Conservation (phyloP, 2,329 filamentous ascomycete species). For the Blastomyces emzantsi region DNA sequence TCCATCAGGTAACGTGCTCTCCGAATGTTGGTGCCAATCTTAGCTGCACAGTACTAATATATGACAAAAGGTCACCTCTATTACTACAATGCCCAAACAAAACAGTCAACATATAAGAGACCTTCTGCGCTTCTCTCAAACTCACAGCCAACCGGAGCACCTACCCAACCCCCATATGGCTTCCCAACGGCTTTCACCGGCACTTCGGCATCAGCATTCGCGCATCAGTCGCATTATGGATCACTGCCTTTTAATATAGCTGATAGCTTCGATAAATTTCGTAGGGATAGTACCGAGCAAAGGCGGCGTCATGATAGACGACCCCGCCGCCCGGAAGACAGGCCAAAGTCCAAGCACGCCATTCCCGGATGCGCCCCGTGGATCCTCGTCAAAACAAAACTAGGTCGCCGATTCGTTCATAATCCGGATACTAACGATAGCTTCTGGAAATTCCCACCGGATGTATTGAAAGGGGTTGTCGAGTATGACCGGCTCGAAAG, state of each 20-base stretch:
- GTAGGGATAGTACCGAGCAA: slow-evolving; percentile 42
- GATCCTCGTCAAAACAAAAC: slow-evolving; percentile 87
- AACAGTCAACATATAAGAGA: slow-evolving; percentile 77
- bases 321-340: slow-evolving; percentile 63
- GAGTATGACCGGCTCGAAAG: slow-evolving; percentile 65
- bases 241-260: slow-evolving; percentile 21
- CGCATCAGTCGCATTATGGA: slow-evolving; percentile 27
- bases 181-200: slow-evolving; percentile 34
- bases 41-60: not conserved
- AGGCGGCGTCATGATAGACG: slow-evolving; percentile 48
- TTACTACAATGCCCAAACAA: slow-evolving; percentile 75
- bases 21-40: not conserved
- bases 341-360: slow-evolving; percentile 65
- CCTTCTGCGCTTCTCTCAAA: slow-evolving; percentile 42
- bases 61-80: slow-evolving; percentile 60
- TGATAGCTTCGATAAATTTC: slow-evolving; percentile 32
- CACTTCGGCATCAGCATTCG: slow-evolving; percentile 28
- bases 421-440: slow-evolving; percentile 79
- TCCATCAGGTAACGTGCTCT: slow-evolving; percentile 53
- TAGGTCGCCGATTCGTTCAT: slow-evolving; percentile 81
- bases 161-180: slow-evolving; percentile 18
- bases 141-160: slow-evolving; percentile 1
- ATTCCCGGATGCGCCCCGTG: slow-evolving; percentile 81
- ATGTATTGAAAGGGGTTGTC: slow-evolving; percentile 65
- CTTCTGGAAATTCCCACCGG: slow-evolving; percentile 88